Conservation (phyloP, 2,329 filamentous ascomycete species). For the Xylaria sp. region DNA sequence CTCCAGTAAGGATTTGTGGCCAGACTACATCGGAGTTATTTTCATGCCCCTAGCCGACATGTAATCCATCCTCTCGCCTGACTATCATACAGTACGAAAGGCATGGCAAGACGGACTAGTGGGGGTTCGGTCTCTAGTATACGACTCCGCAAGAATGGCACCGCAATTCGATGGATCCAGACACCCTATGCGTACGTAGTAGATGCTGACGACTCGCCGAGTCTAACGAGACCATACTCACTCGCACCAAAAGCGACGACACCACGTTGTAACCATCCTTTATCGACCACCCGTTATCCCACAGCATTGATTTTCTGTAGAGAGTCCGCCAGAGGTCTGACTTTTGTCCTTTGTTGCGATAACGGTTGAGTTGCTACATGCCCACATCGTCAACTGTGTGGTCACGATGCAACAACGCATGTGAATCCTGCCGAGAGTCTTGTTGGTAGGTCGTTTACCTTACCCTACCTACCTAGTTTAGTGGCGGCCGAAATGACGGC, state of each 20-base stretch:
- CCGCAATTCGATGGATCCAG: constrained; percentile 16
- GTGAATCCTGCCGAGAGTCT: neutral
- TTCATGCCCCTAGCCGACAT: neutral
- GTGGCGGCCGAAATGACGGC: neutral
- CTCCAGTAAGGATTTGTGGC: neutral
- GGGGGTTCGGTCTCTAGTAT: constrained; percentile 16
- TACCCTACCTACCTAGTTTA: neutral
- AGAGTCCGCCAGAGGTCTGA: no score
- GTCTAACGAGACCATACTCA: neutral
- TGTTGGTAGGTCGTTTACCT: neutral
- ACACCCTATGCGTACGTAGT: no score
- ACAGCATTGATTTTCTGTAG: no score
- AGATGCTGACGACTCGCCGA: constrained; percentile 12
- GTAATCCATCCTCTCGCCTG: neutral
- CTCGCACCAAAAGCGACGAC: neutral
- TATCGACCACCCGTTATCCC: no score
- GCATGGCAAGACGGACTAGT: neutral
- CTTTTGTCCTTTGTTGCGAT: no score
- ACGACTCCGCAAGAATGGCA: constrained; percentile 18
- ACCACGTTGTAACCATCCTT: neutral
- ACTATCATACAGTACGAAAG: neutral
- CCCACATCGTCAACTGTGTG: neutral
- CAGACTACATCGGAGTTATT: neutral
- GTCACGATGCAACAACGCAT: neutral
- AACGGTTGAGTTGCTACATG: no score